Percentiles rank a stretch among this genome's conserved stretches.
Evolutionary conservation across 208 protist species (phyloP).

Genomic region (Crithidia brevicula): DNA sequence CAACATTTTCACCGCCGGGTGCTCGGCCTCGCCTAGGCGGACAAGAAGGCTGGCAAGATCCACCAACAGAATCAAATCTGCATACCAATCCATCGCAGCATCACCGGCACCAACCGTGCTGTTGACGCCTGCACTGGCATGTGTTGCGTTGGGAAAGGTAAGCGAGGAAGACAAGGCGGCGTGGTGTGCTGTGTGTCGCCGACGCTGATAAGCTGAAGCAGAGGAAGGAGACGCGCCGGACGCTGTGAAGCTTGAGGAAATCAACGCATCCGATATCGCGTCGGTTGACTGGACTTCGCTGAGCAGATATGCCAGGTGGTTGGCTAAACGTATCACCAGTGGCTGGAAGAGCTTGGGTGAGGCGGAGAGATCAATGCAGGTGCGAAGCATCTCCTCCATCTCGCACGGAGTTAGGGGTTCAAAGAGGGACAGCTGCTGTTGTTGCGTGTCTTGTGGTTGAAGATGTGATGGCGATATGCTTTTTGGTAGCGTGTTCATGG

Average conservation of each 20-base stretch:
- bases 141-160: too few species aligned
- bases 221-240: too few species aligned
- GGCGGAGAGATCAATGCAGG: slow-evolving; percentile 41
- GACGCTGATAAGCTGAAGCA: neutral
- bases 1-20: slow-evolving; percentile 48
- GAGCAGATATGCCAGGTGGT: slow-evolving; percentile 15
- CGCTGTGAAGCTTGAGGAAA: too few species aligned
- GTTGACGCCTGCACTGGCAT: too few species aligned
- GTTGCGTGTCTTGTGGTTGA: too few species aligned
- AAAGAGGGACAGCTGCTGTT: too few species aligned
- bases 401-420: too few species aligned
- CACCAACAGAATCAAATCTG: slow-evolving; percentile 40
- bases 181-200: neutral
- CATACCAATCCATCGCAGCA: slow-evolving; percentile 18
- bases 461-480: too few species aligned
- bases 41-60: slow-evolving; percentile 34
- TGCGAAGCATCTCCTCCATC: slow-evolving; percentile 33
- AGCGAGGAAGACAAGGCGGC: neutral
- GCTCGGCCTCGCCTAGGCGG: slow-evolving; percentile 23
- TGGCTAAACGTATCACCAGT: slow-evolving; percentile 17
- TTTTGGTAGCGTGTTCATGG: too few species aligned
- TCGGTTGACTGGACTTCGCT: neutral
- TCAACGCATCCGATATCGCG: neutral
- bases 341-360: slow-evolving; percentile 23
- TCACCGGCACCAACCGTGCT: neutral